phyloP scores from a whole-genome alignment of 2,329 filamentous ascomycete species.

The Sporothrix schenckii region DNA sequence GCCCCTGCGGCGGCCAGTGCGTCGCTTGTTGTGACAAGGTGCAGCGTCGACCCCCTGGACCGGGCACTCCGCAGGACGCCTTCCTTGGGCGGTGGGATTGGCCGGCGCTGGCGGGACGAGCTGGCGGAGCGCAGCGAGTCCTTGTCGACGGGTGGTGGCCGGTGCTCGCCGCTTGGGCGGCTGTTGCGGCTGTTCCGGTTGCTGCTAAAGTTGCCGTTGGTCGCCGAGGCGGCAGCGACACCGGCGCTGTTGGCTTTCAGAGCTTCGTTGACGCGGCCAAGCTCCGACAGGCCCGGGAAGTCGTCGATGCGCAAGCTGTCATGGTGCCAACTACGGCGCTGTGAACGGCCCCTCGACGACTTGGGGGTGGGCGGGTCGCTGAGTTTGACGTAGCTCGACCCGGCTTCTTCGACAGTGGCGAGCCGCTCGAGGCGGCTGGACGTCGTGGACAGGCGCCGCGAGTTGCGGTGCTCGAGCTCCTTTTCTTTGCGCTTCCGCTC shows the following conservation, averaged over 20 bases:
- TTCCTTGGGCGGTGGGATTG: constrained; percentile 86
- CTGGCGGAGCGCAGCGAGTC: constrained; percentile 74
- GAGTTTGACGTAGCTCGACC: constrained; percentile 45
- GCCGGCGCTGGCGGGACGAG: constrained; percentile 73
- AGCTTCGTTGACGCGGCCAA: constrained; percentile 49
- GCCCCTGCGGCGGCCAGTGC: constrained; percentile 47
- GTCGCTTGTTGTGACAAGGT: constrained; percentile 72
- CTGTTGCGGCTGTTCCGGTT: constrained; percentile 7
- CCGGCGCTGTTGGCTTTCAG: constrained; percentile 37
- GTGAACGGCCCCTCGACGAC: constrained; percentile 71
- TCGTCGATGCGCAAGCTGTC: constrained; percentile 68
- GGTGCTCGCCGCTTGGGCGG: constrained; percentile 54
- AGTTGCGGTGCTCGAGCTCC: constrained; percentile 71
- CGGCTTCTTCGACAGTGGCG: constrained; percentile 60
- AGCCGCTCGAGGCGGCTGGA: constrained; percentile 84
- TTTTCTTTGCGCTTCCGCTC: constrained; percentile 84
- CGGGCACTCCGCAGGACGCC: constrained; percentile 67
- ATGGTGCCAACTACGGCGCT: constrained; percentile 72
- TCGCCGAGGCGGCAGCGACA: constrained; percentile 36
- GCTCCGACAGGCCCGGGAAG: constrained; percentile 75
- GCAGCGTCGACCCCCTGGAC: constrained; percentile 80
- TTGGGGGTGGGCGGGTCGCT: constrained; percentile 59
- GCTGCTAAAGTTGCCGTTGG: constrained; percentile 37
- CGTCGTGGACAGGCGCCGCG: constrained; percentile 82
- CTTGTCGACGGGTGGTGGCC: constrained; percentile 76